Evolutionary conservation across 176 grass and related monocot species (phyloP).

Genomic region (Neostapfia colusana): DNA sequence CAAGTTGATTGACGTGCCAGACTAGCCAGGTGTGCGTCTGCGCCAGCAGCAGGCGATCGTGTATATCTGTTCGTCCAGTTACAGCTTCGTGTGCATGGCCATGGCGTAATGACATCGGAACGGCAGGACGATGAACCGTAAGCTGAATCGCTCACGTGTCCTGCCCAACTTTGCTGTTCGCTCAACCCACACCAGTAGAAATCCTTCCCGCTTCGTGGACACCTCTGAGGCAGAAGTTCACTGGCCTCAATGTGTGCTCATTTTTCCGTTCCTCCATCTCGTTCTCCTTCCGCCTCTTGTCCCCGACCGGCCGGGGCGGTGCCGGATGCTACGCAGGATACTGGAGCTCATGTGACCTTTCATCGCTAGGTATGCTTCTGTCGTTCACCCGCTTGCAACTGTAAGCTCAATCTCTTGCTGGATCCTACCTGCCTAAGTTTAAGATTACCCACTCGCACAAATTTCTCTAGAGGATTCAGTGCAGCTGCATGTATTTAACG

Average conservation of each 20-base stretch:
- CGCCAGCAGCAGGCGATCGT: neutral
- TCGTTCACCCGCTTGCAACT: neutral
- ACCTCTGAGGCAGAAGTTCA: neutral
- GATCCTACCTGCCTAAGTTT: neutral
- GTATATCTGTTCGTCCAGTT: neutral
- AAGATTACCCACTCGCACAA: constrained; percentile 2
- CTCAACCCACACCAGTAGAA: neutral
- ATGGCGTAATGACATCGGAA: neutral
- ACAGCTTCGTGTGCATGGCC: neutral
- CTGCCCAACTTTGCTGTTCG: neutral
- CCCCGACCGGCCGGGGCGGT: neutral
- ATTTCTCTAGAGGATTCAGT: neutral
- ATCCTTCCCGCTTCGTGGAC: neutral
- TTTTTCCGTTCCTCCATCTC: neutral
- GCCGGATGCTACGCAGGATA: neutral
- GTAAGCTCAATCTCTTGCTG: neutral
- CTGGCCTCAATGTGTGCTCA: neutral
- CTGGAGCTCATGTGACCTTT: constrained; percentile 6
- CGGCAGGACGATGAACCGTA: neutral
- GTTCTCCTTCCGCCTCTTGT: neutral
- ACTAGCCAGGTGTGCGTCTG: neutral
- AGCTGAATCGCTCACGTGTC: neutral
- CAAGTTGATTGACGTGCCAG: neutral
- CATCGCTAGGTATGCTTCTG: neutral
- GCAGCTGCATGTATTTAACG: neutral